These are phyloP conservation scores for Lentinula boryana DNA, from an alignment of 768 basidiomycete genomes.

Conservation along the genomic window DNA sequence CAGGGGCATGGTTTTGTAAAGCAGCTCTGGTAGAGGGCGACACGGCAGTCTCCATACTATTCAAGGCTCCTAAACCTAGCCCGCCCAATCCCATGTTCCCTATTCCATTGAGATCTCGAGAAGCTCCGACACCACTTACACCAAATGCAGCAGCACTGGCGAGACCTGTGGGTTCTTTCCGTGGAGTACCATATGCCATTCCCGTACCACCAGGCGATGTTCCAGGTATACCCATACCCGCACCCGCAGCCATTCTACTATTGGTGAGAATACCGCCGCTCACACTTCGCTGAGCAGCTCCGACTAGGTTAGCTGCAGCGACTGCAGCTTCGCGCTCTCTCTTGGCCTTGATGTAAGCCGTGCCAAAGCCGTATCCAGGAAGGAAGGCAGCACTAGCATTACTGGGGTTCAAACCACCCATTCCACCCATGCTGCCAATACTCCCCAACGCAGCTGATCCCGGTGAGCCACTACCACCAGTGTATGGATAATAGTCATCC, in stretches of 20 bases:
- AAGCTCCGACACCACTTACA: slow-evolving; percentile 7
- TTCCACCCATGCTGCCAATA: slow-evolving; percentile 21
- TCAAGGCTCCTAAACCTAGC: slow-evolving; percentile 25
- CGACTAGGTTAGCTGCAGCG: slow-evolving; percentile 6
- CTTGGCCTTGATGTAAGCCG: slow-evolving; percentile 55
- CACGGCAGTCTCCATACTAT: slow-evolving; percentile 28
- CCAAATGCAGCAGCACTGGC: slow-evolving; percentile 1
- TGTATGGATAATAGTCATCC: slow-evolving; percentile 21
- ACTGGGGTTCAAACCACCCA: slow-evolving; percentile 47
- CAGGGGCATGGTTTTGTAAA: slow-evolving; percentile 82
- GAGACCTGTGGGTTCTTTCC: background rate
- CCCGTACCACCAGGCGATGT: background rate
- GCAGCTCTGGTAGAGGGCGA: slow-evolving; percentile 79
- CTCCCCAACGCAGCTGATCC: slow-evolving; percentile 7
- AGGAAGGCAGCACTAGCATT: slow-evolving; percentile 83
- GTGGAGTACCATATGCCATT: background rate
- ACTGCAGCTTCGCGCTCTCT: slow-evolving; percentile 19
- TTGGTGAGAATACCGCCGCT: background rate
- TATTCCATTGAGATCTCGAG: background rate
- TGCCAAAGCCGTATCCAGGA: slow-evolving; percentile 61
- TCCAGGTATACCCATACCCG: background rate
- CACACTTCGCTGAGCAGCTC: background rate
- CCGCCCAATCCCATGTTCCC: slow-evolving; percentile 9
- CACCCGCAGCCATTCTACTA: background rate
- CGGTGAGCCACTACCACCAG: slow-evolving; percentile 22